Base-by-base conservation (phyloP, 345 rosid genomes). In the Nasturtium officinale region DNA sequence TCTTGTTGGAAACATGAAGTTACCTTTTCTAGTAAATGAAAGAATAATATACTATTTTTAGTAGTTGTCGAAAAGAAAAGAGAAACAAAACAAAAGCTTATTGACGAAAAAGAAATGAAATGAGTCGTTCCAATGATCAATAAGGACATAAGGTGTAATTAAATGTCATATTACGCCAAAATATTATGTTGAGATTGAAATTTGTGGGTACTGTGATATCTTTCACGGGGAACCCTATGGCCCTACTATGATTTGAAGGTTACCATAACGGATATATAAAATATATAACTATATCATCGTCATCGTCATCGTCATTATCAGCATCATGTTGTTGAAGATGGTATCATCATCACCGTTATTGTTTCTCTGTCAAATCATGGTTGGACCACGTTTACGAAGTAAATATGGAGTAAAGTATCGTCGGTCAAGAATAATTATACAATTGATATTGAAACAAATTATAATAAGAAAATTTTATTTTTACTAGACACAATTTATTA, bases 201-300 rank as follows among this genome's bases (percentile, higher is more conserved):
- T 64, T 38, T 77, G 72, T 71, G 72, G 76, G 80, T 77, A 71
- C 63, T 76, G 76, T 77, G 67, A 65, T 63, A 58, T 71, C 64
- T 77, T 71, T 77, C 69, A 71, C 80, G 75, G 66, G 79, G 62
- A 71, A 71, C 55, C 68, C 51, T 65, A 30, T 58, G 77, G 30
- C 51, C 80, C 80, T 71, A 77, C 77, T 58, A 21, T 65, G 80
- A 71, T 71, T 60, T 71, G 80, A 77, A 60, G 69, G 80, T 51
- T 65, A 71, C 58, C 68, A 42, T 65, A 50, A 16, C 52, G 20
- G 7, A 71, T 59, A 13, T 40, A 65, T 57, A 69, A 9, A 56
- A 28, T 57, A 40, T 9, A 48, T 28, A 48, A 58, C 12, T 75
- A 67, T 71, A 65, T 65, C 72, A 77, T 74, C 66, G 26, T 11